These are phyloP conservation scores for Hemileccinum impolitum DNA, from an alignment of 768 basidiomycete genomes.

Conservation along the genomic window DNA sequence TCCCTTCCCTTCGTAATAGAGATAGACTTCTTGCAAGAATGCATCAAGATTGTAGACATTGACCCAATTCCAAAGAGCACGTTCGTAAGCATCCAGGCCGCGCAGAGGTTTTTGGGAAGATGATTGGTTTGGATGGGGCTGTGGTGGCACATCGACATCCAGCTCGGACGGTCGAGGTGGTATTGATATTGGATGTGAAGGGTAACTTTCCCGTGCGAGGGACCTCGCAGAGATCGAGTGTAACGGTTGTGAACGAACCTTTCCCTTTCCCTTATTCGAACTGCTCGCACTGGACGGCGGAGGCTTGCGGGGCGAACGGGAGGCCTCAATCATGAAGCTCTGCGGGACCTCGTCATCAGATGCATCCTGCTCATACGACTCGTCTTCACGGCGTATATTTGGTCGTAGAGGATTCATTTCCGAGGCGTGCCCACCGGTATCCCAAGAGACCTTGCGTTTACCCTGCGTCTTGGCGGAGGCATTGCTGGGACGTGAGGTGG, in stretches of 20 bases:
- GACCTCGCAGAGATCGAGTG: conserved; percentile 47
- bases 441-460: conserved; percentile 58
- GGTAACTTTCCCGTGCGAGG: conserved; percentile 35
- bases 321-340: conserved; percentile 81
- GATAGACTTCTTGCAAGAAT: conserved; percentile 93
- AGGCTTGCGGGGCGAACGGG: conserved; percentile 39
- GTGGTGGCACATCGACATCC: conserved; percentile 36
- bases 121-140: conserved; percentile 19
- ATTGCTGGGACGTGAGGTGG: conserved; percentile 29
- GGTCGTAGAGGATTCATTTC: conserved; percentile 61
- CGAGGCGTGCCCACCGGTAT: conserved; percentile 47
- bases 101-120: conserved; percentile 47
- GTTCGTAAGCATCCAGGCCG: conserved; percentile 81
- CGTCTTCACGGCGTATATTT: conserved; percentile 69
- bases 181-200: conserved; percentile 41
- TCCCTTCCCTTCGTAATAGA: conserved; percentile 96
- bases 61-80: conserved; percentile 98
- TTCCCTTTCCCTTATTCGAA: conserved; percentile 36
- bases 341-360: conserved; percentile 85
- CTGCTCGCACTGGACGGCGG: conserved; percentile 25
- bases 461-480: conserved; percentile 37
- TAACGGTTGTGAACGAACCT: conserved; percentile 47
- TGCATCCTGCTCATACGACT: conserved; percentile 52
- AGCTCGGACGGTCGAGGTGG: conserved; percentile 68
- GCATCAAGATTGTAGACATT: conserved; percentile 97